A percentile compares a stretch with the other conserved stretches of the same genome.
These are phyloP conservation scores for Sequoiadendron giganteum DNA, from an alignment of 75 land plant genomes.

Conservation along the genomic window DNA sequence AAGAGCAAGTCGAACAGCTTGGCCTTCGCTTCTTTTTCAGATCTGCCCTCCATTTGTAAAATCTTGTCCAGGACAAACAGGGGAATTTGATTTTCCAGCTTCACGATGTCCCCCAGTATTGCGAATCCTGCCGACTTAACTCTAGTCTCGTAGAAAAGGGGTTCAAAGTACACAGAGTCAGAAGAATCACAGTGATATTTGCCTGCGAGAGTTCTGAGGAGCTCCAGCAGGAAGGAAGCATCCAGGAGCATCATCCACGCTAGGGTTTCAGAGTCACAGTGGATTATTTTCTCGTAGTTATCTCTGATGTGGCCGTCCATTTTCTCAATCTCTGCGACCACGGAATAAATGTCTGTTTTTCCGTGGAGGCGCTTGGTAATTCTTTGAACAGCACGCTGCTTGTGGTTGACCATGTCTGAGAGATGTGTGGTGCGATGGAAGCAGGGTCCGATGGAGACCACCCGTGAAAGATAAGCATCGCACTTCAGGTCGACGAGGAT, in stretches of 20 bases:
- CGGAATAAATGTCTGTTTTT: background rate
- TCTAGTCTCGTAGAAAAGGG: background rate
- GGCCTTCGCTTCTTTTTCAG: background rate
- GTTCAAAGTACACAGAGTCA: background rate
- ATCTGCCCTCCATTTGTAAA: background rate
- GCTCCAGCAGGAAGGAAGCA: background rate
- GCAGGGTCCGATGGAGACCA: background rate
- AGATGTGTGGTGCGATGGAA: background rate
- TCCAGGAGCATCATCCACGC: background rate
- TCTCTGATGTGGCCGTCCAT: background rate
- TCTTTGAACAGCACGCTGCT: background rate
- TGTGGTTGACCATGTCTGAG: background rate
- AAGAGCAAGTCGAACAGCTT: background rate
- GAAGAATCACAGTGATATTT: background rate
- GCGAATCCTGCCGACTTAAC: background rate
- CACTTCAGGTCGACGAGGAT: background rate
- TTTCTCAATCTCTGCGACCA: background rate
- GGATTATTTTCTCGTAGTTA: background rate
- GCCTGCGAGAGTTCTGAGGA: background rate
- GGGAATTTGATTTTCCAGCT: constrained; percentile 1
- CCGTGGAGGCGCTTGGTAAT: background rate
- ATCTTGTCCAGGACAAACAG: background rate
- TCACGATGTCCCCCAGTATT: background rate
- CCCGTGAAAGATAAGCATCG: background rate
- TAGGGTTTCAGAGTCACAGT: background rate